Conservation (phyloP, 176 grass and related monocot genomes). For the Typha latifolia region DNA sequence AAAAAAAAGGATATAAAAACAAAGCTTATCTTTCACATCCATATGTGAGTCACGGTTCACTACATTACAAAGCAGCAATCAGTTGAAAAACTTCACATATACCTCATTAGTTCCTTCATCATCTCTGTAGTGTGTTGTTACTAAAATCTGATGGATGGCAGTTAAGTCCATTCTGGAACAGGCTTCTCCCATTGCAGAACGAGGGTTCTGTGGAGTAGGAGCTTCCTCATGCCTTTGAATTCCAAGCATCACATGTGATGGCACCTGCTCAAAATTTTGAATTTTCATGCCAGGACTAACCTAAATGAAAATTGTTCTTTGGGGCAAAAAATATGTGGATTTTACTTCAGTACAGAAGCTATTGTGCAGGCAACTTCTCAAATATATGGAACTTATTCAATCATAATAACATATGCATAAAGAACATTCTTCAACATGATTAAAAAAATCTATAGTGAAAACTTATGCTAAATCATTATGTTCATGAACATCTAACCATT, state of each 20-base stretch:
- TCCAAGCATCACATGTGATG: slow-evolving; percentile 83
- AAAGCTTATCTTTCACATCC: not conserved
- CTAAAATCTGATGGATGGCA: slow-evolving; percentile 87
- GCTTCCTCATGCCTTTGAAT: slow-evolving; percentile 61
- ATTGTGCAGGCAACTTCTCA: no score
- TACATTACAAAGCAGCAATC: not conserved
- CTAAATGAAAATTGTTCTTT: not conserved
- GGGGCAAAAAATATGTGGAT: not conserved
- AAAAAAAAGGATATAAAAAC: not conserved
- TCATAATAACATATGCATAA: no score
- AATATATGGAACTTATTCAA: no score
- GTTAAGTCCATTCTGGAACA: slow-evolving; percentile 90
- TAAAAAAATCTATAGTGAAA: no score
- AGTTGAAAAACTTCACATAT: not conserved
- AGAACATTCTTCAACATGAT: no score
- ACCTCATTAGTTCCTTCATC: slow-evolving; percentile 96
- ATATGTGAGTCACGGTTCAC: not conserved
- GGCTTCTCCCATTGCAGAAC: slow-evolving; percentile 82
- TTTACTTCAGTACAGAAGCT: no score
- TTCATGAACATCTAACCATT: no score
- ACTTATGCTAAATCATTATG: no score
- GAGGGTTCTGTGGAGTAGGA: slow-evolving; percentile 37
- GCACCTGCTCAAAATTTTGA: slow-evolving; percentile 39
- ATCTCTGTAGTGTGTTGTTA: slow-evolving; percentile 71
- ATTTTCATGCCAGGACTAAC: slow-evolving; percentile 7